These are phyloP conservation scores for Colletotrichum viniferum DNA, from an alignment of 2,329 filamentous ascomycete genomes.

Conservation along the genomic window DNA sequence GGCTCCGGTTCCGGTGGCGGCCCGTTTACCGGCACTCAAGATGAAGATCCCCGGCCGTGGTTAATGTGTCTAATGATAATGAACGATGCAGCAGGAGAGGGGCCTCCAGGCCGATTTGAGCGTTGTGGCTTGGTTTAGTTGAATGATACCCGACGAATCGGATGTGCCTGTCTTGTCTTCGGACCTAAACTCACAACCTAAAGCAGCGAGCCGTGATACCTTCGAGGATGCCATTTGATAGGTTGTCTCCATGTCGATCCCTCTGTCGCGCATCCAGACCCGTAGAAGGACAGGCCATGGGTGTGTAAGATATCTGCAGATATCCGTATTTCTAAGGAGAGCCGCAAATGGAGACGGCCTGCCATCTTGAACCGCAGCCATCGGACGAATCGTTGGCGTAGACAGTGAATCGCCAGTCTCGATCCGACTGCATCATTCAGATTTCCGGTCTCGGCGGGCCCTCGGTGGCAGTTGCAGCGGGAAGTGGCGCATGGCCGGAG, in stretches of 20 bases:
- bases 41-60: not conserved
- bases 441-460: not conserved
- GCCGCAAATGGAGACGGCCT: not conserved
- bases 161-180: not conserved
- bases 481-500: not conserved
- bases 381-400: not conserved
- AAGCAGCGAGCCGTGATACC: not conserved
- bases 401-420: not conserved
- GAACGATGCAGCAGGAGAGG: not conserved
- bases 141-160: not conserved
- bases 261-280: not conserved
- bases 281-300: not conserved
- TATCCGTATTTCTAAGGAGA: not conserved
- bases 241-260: not conserved
- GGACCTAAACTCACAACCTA: not conserved
- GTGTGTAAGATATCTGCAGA: not conserved
- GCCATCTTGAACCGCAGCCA: not conserved
- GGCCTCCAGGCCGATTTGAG: not conserved
- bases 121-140: not conserved
- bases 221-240: not conserved
- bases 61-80: slow-evolving; percentile 1
- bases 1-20: not conserved
- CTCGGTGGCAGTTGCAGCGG: not conserved
- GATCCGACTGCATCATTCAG: not conserved
- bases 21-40: not conserved